Base-by-base conservation (phyloP, 768 basidiomycete species). In the Trametes maxima region DNA sequence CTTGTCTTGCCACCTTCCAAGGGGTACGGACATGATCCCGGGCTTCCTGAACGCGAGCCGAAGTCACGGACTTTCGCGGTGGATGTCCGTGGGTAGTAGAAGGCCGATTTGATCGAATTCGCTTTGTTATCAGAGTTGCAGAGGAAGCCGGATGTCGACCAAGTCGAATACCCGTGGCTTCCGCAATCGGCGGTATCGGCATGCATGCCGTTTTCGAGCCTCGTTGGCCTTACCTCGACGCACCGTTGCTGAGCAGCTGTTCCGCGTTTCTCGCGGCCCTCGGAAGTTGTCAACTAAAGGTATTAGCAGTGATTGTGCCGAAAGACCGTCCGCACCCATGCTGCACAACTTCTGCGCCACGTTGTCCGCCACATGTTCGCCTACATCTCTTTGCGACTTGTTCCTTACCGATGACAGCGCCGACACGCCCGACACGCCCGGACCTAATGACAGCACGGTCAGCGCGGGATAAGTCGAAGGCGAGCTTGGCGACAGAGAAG, bases 151-250 rank as follows among this genome's bases (percentile, higher is more conserved):
- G 50, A 43, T n/a, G 6, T 61, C 14, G 22, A 33, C 19, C 40
- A 33, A 12, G 22, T 33, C 39, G 48, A 55, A 17, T 49, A 40
- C 16, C 39, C 47, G 6, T 51, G 46, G 54, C 47, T 54, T 2
- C 28, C 8, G 28, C 28, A 8, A 5, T 17, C 14, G n/a, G 35
- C 7, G 47, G 24, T 21, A 11, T 19, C 11, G 47, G n/a, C 39
- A 3, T n/a, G 14, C 46, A 24, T 33, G 22, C 48, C 60, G 19
- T 61, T 61, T 40, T 37, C 39, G 25, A 13, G 33, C 0, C 25
- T 61, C 17, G 54, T 43, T 1, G 60, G 50, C n/a, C 47, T 61
- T 25, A 55, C 40, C 54, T 61, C 5, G 47, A 61, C 37, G 48
- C 36, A 3, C 54, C 39, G 13, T 22, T 21, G 1, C 19, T 61